Conservation (phyloP, 1,284 basidiomycete genomes). For the Fomitopsis palustris region DNA sequence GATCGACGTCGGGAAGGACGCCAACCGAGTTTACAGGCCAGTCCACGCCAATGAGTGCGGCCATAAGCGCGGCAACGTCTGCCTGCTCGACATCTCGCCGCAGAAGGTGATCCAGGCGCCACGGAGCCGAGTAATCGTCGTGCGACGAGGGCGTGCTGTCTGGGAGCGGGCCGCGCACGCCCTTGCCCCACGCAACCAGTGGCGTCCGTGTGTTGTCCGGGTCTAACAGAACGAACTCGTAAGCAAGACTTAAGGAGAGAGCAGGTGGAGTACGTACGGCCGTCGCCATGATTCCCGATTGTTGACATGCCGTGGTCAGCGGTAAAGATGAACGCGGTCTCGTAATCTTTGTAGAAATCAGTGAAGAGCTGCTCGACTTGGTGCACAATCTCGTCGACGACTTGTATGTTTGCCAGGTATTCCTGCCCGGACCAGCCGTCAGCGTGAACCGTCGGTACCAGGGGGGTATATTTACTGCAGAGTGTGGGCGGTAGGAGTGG, state of each 20-base stretch:
- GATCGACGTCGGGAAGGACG: conserved; percentile 66
- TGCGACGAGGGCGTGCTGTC: conserved; percentile 56
- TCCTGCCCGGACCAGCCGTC: conserved; percentile 43
- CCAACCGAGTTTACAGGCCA: conserved; percentile 81
- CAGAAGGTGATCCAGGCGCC: conserved; percentile 53
- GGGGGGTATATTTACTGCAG: conserved; percentile 42
- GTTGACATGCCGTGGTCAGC: conserved; percentile 91
- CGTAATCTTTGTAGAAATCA: conserved; percentile 64
- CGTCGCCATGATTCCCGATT: conserved; percentile 90
- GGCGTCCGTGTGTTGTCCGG: conserved; percentile 89
- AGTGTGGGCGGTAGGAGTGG: conserved; percentile 85
- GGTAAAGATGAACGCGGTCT: conserved; percentile 82
- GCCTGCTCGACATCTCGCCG: conserved; percentile 83
- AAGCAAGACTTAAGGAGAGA: background rate
- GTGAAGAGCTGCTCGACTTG: conserved; percentile 62
- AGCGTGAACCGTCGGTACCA: background rate
- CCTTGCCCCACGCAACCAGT: conserved; percentile 81
- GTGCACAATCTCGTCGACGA: conserved; percentile 78
- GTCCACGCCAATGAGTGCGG: conserved; percentile 62
- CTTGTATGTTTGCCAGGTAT: conserved; percentile 83
- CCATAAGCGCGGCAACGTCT: conserved; percentile 80
- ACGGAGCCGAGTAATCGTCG: conserved; percentile 65
- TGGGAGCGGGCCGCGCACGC: conserved; percentile 63
- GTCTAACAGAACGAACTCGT: conserved; percentile 39
- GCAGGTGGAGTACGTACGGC: conserved; percentile 42